Base-by-base conservation (phyloP, 169 alveolate genomes). In the Miamiensis avidus region DNA sequence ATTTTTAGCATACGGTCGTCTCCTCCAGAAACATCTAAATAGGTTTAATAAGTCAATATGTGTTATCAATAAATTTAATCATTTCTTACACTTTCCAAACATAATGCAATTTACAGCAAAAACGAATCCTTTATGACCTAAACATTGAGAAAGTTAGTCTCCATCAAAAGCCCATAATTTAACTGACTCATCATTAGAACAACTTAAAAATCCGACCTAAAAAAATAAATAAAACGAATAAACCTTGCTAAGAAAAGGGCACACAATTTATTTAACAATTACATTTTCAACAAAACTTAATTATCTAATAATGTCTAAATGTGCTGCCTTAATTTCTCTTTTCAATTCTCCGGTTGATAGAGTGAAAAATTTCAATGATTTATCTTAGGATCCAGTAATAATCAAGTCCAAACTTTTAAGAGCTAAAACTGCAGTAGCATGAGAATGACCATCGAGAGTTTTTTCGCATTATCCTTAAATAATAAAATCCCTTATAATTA, bases 61-160 rank as follows among this genome's bases (percentile, higher is more conserved):
- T 49, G 69, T 11, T 49, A 49, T 11, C 69, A 49, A 49, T 49
- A 49, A 49, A 20, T 49, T 11, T 11, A 49, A 49, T 11, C 4
- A 11, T 49, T 11, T 11, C 20, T 49, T 49, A 49, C 69, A 82
- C n/a, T 92, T 93, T 0, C 90, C 86, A 27, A 88, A 76, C 28
- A 79, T 78, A 31, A 89, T 85, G 27, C 86, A 79, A 69, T 88
- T 83, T 65, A 92, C 83, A 28, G 95, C 82, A 86, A 97, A 97
- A 28, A 97, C 96, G 86, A 92, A 97, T 1, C 97, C 96, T 29
- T 84, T 89, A 89, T 97, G 98, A 0, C 97, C 98, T 29, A 79
- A 82, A 64, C 91, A 83, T 29, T 90, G 88, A 65, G 87, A 76
- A 33, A 94, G 34, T 76, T 83, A 69, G n/a, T 89, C 90, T 15